Base-by-base conservation (phyloP, 768 basidiomycete genomes). In the Xerocomus spinulosus region DNA sequence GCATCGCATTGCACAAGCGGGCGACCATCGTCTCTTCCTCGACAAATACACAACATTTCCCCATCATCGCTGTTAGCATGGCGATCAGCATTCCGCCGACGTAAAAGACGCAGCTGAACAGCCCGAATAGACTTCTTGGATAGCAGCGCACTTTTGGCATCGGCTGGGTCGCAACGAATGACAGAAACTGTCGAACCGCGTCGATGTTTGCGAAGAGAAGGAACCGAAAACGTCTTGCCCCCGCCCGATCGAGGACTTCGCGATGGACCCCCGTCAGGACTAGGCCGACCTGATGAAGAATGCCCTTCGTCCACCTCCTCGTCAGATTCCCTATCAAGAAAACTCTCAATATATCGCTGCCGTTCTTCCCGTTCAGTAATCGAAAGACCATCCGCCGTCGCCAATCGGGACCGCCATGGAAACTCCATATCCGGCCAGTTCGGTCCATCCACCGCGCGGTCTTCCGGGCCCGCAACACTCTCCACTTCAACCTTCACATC, bases 351-450 rank as follows among this genome's bases (percentile, higher is more conserved):
- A 73, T 77, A 75, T 49, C 72, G 72, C 59, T 87, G 56, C 43
- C 80, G 75, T 58, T 85, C 80, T 55, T 76, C 78, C 55, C 80
- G 73, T 58, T 82, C 75, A 25, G 74, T 73, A 56, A 75, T 77
- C 20, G 73, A 71, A 38, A 72, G 54, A 41, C 81, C 78, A 20
- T 70, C 68, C 26, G 76, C 73, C 60, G 83, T 77, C 52, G 79
- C 73, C n/a, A 70, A 72, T 45, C 82, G 72, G 53, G 83, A 60
- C 41, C 76, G 77, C 89, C 88, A 92, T 18, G 89, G 88, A 58
- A 89, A 90, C 64, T 81, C 81, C 8, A 72, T 54, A 57, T 92
- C 89, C 7, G 83, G 83, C 88, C 89, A 91, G 59, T 87, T 83
- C 9, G 87, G 85, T 44, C 68, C 76, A 29, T 78, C 75, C 2